These are phyloP conservation scores for Phanerodontia chrysosporium DNA, from an alignment of 768 basidiomycete genomes.

Conservation along the genomic window DNA sequence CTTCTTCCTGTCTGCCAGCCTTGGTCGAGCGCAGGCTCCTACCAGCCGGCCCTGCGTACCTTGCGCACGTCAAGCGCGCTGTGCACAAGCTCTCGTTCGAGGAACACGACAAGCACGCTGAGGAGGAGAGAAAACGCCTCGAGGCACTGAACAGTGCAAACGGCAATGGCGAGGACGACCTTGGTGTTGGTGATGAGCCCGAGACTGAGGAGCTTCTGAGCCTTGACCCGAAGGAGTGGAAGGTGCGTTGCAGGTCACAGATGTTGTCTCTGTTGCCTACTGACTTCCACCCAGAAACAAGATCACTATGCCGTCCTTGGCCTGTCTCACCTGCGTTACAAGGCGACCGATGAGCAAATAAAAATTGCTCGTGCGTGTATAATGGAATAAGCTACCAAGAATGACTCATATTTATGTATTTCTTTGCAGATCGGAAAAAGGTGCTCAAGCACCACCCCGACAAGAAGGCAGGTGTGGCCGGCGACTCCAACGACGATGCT, in stretches of 20 bases:
- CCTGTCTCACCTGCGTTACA: slow-evolving; percentile 83
- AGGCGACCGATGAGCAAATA: slow-evolving; percentile 87
- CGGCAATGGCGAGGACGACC: slow-evolving; percentile 65
- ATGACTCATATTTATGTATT: neutral
- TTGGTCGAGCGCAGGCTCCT: slow-evolving; percentile 54
- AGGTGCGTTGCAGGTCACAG: slow-evolving; percentile 45
- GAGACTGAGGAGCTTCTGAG: slow-evolving; percentile 66
- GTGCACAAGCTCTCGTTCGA: slow-evolving; percentile 76
- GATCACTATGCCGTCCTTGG: slow-evolving; percentile 98
- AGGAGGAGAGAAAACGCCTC: slow-evolving; percentile 48
- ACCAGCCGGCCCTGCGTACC: slow-evolving; percentile 85
- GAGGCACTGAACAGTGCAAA: slow-evolving; percentile 46
- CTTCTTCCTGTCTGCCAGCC: slow-evolving; percentile 24
- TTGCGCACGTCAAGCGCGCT: slow-evolving; percentile 74
- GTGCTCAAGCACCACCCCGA: slow-evolving; percentile 99
- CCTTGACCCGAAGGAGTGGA: slow-evolving; percentile 98
- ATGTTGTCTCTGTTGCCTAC: neutral
- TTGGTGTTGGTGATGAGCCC: slow-evolving; percentile 89
- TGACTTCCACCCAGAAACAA: slow-evolving; percentile 66
- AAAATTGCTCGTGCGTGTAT: slow-evolving; percentile 86
- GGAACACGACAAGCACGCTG: slow-evolving; percentile 69
- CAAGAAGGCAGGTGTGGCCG: slow-evolving; percentile 79
- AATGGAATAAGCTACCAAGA: neutral
- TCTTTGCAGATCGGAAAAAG: slow-evolving; percentile 85
- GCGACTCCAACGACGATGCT: slow-evolving; percentile 90